Conservation (phyloP, 83 land plant genomes). For the Picea mariana region DNA sequence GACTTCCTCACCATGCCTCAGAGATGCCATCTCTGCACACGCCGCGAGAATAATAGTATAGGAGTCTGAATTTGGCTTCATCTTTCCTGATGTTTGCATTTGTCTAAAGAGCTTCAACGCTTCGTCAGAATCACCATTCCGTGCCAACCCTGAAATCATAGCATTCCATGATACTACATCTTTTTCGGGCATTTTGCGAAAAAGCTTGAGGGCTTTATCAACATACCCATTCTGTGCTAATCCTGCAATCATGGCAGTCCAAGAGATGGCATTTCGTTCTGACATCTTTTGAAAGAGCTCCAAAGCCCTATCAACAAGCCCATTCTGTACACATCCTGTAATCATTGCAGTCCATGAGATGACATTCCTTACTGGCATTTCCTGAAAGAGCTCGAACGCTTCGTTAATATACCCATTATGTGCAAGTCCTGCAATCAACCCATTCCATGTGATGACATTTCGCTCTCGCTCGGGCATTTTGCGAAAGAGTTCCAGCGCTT, state of each 20-base stretch:
- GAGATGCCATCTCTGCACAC: constrained; percentile 6
- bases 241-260: constrained; percentile 13
- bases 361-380: neutral
- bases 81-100: constrained; percentile 13
- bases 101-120: constrained; percentile 24
- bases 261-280: neutral
- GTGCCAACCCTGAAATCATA: too few species aligned
- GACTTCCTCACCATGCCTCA: constrained; percentile 18
- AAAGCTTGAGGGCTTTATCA: neutral
- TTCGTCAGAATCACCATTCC: constrained; percentile 3
- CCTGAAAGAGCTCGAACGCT: neutral
- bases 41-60: constrained; percentile 24
- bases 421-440: neutral
- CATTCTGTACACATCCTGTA: neutral
- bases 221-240: too few species aligned
- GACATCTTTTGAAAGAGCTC: neutral
- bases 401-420: neutral
- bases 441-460: constrained; percentile 10
- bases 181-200: constrained; percentile 1
- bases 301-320: neutral
- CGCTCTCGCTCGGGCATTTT: constrained; percentile 20
- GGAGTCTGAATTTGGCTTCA: constrained; percentile 18
- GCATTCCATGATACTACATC: constrained; percentile 15
- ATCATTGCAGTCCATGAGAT: too few species aligned
- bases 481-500: neutral